Base-by-base conservation (phyloP, 2,329 filamentous ascomycete species). In the Coniochaeta hoffmannii region DNA sequence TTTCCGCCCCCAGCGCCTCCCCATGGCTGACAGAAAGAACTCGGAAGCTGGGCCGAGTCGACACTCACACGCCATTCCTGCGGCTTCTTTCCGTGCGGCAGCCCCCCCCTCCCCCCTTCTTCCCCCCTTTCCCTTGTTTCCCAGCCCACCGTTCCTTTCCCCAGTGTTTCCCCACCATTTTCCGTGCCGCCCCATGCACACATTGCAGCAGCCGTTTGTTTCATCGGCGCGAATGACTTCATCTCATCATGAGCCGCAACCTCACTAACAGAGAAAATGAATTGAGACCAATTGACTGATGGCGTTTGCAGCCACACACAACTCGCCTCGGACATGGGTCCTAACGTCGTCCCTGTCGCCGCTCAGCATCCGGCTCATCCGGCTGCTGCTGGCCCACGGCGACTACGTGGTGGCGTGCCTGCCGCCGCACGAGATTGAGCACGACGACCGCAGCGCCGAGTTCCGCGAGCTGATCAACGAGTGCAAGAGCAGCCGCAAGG, bases 321-420 rank as follows among this genome's bases (percentile, higher is more conserved):
- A 86, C 66, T 86, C 82, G 31, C 91, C 92, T 53, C 87, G 93
- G 65, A 90, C 93, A 65, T 97, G 94, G 94, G 86, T 99, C 67
- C 76, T 99, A 61, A 96, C 92, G 11, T 87, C 89, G 57, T 89
- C 90, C 32, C 82, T 93, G 58, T 93, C 90, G 34, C 90, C 93
- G 12, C 81, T 97, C 60, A 87, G 87, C 54, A 88, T 96, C 58
- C 87, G 89, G 49, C 80, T 97, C 56, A 88, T 90, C 54, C 85
- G 88, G 55, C 83, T 90, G 63, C 79, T 96, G 44, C 85, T 97
- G 50, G 83, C 84, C n/a, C 91, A 97, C 71, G 93, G 94, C 51
- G 94, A 97, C 71, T 92, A 88, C 68, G 88, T 96, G 50, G 87
- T 93, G 50, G 88, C 90, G 5, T 94, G 92, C 54, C 79, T 97